Conservation (phyloP, 352 stramenopile genomes). For the Pythium sp. region DNA sequence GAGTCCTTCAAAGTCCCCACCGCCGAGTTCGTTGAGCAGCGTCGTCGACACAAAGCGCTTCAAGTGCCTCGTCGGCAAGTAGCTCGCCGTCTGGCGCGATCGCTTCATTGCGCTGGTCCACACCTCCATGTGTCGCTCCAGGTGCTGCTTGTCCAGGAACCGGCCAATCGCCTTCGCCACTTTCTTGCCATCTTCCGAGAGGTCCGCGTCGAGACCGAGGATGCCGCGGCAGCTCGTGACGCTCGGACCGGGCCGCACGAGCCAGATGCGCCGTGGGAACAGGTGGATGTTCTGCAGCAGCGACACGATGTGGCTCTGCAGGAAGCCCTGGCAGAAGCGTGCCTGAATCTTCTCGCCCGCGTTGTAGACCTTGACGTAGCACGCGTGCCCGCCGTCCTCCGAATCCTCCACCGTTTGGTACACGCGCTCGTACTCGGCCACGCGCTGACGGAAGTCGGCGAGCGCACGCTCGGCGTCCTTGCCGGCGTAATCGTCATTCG, state of each 20-base stretch:
- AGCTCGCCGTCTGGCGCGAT: slow-evolving; percentile 66
- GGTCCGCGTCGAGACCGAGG: slow-evolving; percentile 77
- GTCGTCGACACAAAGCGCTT: slow-evolving; percentile 86
- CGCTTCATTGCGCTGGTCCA: slow-evolving; percentile 85
- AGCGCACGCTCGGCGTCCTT: slow-evolving; percentile 86
- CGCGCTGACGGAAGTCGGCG: slow-evolving; percentile 83
- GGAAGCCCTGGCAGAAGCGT: slow-evolving; percentile 81
- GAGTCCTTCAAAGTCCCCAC: slow-evolving; percentile 88
- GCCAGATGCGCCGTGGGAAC: slow-evolving; percentile 85
- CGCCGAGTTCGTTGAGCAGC: slow-evolving; percentile 90
- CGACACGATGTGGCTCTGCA: slow-evolving; percentile 86
- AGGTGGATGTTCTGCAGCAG: slow-evolving; percentile 92
- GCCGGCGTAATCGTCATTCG: slow-evolving; percentile 89
- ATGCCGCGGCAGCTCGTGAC: slow-evolving; percentile 75
- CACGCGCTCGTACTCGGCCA: slow-evolving; percentile 91
- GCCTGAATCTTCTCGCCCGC: slow-evolving; percentile 90
- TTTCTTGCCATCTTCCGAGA: slow-evolving; percentile 73
- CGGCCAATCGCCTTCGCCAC: slow-evolving; percentile 79
- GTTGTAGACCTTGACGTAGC: slow-evolving; percentile 94
- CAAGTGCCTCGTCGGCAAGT: slow-evolving; percentile 56
- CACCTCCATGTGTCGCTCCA: slow-evolving; percentile 70
- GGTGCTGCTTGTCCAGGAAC: slow-evolving; percentile 81
- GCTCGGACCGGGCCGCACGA: slow-evolving; percentile 85
- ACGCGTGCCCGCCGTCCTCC: slow-evolving; percentile 70
- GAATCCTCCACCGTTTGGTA: slow-evolving; percentile 92